A percentile compares a stretch with the other conserved stretches of the same genome.
Conservation (phyloP, 2,329 filamentous ascomycete genomes). For the Zymoseptoria ardabiliae region DNA sequence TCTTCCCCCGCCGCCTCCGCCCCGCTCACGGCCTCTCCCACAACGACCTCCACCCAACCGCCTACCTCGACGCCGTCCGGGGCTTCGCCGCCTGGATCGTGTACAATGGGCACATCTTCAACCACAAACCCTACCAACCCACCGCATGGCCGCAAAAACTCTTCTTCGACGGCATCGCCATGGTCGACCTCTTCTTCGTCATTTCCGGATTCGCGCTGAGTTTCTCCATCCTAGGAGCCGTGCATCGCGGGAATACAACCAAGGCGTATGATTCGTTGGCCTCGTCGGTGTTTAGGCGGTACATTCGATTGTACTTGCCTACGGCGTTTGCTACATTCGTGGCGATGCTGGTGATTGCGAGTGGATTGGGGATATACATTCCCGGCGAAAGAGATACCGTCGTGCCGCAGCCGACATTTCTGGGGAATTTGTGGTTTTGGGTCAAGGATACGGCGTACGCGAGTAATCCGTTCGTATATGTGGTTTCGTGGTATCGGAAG, state of each 20-base stretch:
- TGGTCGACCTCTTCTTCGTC: slow-evolving; percentile 14
- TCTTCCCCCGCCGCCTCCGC: background rate
- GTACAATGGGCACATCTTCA: slow-evolving; percentile 47
- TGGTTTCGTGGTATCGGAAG: background rate
- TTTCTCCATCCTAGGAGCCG: slow-evolving; percentile 7
- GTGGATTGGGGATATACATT: background rate
- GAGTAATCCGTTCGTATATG: background rate
- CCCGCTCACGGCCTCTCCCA: background rate
- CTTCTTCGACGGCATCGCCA: slow-evolving; percentile 1
- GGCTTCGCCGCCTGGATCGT: slow-evolving; percentile 60
- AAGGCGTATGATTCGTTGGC: background rate
- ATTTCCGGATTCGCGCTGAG: slow-evolving; percentile 13
- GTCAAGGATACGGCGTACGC: background rate
- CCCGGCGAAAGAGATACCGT: background rate
- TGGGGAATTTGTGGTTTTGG: background rate
- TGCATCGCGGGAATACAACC: background rate
- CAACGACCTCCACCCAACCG: slow-evolving; percentile 31
- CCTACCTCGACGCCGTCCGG: slow-evolving; percentile 55
- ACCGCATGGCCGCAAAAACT: background rate
- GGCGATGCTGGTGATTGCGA: background rate
- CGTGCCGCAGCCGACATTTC: background rate
- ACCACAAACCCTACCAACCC: background rate
- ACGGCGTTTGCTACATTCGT: background rate
- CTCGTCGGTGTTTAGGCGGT: background rate
- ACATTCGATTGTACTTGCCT: background rate